Evolutionary conservation across 2,329 filamentous ascomycete genomes (phyloP), one percentile per base, ranked within the genome.

Genomic region (Furcasterigmium sp.): DNA sequence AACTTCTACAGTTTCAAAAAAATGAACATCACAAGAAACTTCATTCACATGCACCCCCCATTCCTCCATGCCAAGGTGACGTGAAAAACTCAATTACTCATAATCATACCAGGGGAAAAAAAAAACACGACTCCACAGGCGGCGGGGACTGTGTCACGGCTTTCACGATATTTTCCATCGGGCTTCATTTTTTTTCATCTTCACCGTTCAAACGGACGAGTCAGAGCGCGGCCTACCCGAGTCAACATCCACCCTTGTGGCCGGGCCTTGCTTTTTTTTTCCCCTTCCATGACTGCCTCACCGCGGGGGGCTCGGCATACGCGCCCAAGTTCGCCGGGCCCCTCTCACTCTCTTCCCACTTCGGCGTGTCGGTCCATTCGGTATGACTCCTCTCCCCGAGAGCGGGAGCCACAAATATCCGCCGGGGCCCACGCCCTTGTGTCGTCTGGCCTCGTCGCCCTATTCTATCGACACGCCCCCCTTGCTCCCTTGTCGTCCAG

Each of bases 161-260:
- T n/a, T n/a, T n/a, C n/a, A n/a, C n/a, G n/a, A n/a, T n/a, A n/a
- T n/a, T n/a, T n/a, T n/a, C n/a, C 28, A 37, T 15, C 30, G 21
- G 41, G 19, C 10, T 44, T 18, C 39, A 14, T n/a, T 20, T 11
- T 48, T 44, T 35, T 47, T n/a, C n/a, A n/a, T n/a, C 41, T 48
- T 47, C 44, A 18, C 44, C 46, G n/a, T n/a, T 48, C 46, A 47
- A 41, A 47, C 44, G 26, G 26, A 17, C 32, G 32, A 35, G 32
- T 35, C 32, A 35, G 7, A 35, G 32, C 6, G n/a, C 15, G n/a
- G n/a, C n/a, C n/a, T 17, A 9, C 32, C 32, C 32, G 32, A 35
- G 32, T 35, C 32, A 35, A 35, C n/a, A n/a, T 35, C 32, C 32
- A 35, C 32, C n/a, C n/a, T n/a, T n/a, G n/a, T n/a, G n/a, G 13